Conservation (phyloP, 345 rosid genomes). For the Syzygium aromaticum region DNA sequence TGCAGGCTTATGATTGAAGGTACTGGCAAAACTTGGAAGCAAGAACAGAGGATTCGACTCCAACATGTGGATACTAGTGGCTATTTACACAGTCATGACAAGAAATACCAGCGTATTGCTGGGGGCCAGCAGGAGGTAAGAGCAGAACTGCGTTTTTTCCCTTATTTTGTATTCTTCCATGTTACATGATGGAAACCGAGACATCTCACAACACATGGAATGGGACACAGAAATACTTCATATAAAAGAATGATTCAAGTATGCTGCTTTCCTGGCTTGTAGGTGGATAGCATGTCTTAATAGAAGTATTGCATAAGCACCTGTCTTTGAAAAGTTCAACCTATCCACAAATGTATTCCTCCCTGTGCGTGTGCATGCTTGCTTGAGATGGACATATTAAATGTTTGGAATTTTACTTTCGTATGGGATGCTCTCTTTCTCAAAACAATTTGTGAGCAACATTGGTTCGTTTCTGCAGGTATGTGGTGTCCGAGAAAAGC, state of each 20-base stretch:
- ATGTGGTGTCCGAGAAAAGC: constrained; percentile 80
- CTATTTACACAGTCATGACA: constrained; percentile 93
- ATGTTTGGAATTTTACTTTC: background rate
- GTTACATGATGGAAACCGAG: background rate
- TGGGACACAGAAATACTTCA: background rate
- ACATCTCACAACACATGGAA: background rate
- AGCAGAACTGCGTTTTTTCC: background rate
- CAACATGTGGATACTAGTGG: constrained; percentile 96
- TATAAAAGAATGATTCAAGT: background rate
- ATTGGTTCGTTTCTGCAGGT: constrained; percentile 31
- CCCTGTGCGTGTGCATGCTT: background rate
- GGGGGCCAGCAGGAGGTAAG: constrained; percentile 99
- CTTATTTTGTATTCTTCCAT: background rate
- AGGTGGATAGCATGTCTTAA: background rate
- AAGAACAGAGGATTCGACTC: constrained; percentile 82
- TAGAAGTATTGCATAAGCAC: background rate
- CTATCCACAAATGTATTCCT: background rate
- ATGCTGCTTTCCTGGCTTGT: background rate
- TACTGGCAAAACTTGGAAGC: constrained; percentile 90
- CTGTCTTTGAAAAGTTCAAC: background rate
- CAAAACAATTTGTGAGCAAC: background rate
- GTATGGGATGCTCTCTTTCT: background rate
- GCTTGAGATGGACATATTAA: background rate
- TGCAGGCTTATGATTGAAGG: constrained; percentile 85
- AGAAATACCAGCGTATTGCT: constrained; percentile 91